These are phyloP conservation scores for Nelumbo lutea DNA, from an alignment of 164 flowering plant genomes.

Conservation along the genomic window DNA sequence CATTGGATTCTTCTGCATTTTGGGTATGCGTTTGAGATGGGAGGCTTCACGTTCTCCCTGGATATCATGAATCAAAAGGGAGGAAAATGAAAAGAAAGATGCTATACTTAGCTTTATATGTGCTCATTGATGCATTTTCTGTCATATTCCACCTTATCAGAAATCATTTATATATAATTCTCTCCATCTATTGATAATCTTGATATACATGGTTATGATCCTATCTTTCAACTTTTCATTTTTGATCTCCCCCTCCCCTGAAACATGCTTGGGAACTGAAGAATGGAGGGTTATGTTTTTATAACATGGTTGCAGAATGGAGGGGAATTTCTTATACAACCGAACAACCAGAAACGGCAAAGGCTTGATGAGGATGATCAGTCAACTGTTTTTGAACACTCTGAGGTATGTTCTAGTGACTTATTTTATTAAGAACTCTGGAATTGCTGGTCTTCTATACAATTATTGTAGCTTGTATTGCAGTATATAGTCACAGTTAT, in stretches of 20 bases:
- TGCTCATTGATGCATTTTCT: no score
- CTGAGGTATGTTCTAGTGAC: slow-evolving; percentile 43
- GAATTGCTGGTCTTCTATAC: neutral
- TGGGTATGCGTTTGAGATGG: neutral
- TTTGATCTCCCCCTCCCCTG: no score
- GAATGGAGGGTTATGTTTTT: neutral
- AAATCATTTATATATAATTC: neutral
- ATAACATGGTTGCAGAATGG: slow-evolving; percentile 41
- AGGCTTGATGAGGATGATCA: slow-evolving; percentile 50
- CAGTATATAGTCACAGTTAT: no score
- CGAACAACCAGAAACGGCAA: slow-evolving; percentile 79
- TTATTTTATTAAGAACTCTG: slow-evolving; percentile 3
- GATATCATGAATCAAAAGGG: no score
- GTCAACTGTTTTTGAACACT: slow-evolving; percentile 34
- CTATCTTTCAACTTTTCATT: no score
- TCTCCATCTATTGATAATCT: no score
- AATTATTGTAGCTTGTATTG: no score
- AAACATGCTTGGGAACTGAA: neutral
- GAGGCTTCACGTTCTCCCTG: neutral
- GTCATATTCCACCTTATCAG: no score
- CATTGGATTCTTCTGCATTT: neutral
- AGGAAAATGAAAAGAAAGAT: no score
- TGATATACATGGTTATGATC: no score
- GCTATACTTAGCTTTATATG: no score
- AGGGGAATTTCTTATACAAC: slow-evolving; percentile 80